phyloP scores from a whole-genome alignment of 306 rosid genomes.

The Castanea mollissima region DNA sequence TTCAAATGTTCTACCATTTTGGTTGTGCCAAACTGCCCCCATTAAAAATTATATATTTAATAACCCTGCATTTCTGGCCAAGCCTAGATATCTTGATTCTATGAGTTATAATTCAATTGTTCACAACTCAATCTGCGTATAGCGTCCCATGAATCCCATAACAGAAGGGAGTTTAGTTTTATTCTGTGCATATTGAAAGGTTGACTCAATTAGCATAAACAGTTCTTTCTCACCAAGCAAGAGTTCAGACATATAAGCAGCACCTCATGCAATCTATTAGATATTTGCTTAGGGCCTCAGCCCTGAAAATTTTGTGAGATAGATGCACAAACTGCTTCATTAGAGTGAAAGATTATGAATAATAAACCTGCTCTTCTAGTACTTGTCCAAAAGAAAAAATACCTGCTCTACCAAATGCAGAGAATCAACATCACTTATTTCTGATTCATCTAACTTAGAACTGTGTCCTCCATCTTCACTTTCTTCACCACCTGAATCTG shows the following conservation, averaged over 20 bases:
- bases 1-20: no score
- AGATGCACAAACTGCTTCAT: neutral
- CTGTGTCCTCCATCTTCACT: slow-evolving; percentile 20
- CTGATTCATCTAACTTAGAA: slow-evolving; percentile 32
- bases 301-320: neutral
- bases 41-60: neutral
- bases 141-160: neutral
- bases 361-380: neutral
- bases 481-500: slow-evolving; percentile 54
- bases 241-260: neutral
- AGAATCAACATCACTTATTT: slow-evolving; percentile 38
- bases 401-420: slow-evolving; percentile 55
- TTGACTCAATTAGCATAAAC: neutral
- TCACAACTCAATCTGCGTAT: neutral
- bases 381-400: neutral
- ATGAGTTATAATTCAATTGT: neutral
- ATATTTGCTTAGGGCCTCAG: neutral
- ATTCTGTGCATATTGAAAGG: neutral
- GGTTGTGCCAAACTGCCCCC: no score
- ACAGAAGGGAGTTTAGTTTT: neutral
- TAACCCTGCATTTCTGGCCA: neutral
- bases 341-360: neutral
- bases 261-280: neutral
- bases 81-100: neutral
- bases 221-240: neutral